Evolutionary conservation across 2,329 filamentous ascomycete species (phyloP).

Genomic region (Penicillium sp.): DNA sequence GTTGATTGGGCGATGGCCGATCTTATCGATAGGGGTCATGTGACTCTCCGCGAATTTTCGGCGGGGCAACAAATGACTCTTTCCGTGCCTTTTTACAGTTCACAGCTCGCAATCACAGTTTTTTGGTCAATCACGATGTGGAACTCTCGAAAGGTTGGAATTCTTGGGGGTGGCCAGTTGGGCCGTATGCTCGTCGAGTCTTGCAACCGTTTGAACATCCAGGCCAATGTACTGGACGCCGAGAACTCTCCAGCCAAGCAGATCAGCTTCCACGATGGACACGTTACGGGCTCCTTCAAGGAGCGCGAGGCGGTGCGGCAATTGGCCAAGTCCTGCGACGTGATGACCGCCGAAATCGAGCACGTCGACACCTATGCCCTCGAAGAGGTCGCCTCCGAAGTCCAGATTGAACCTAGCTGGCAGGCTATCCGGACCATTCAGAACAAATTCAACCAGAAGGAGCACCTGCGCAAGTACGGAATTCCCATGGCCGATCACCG

Average conservation of each 20-base stretch:
- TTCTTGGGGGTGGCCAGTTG: conserved; percentile 70
- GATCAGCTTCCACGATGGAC: conserved; percentile 71
- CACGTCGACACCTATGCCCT: conserved; percentile 89
- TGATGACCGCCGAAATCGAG: conserved; percentile 92
- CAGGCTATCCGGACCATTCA: conserved; percentile 85
- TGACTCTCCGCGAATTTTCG: conserved; percentile 29
- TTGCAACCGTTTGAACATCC: conserved; percentile 76
- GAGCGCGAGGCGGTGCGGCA: conserved; percentile 75
- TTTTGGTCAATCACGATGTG: conserved; percentile 33
- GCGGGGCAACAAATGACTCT: conserved; percentile 24
- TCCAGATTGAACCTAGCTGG: conserved; percentile 78
- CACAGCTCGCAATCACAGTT: conserved; percentile 11
- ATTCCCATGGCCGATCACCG: conserved; percentile 74
- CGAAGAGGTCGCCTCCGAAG: conserved; percentile 73
- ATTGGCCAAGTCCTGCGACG: conserved; percentile 74
- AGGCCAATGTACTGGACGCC: conserved; percentile 77
- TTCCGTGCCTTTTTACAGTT: conserved; percentile 1
- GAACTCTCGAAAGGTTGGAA: conserved; percentile 50
- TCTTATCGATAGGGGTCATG: conserved; percentile 27
- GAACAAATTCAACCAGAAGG: conserved; percentile 90
- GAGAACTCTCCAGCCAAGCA: conserved; percentile 80
- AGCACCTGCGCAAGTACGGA: conserved; percentile 67
- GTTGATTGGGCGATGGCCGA: conserved; percentile 20
- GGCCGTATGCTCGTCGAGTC: conserved; percentile 93
- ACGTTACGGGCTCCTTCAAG: conserved; percentile 87